Percentiles rank a stretch among this genome's conserved stretches.
These are phyloP conservation scores for Phyllosticta paracitricarpa DNA, from an alignment of 2,329 filamentous ascomycete genomes.

Conservation along the genomic window DNA sequence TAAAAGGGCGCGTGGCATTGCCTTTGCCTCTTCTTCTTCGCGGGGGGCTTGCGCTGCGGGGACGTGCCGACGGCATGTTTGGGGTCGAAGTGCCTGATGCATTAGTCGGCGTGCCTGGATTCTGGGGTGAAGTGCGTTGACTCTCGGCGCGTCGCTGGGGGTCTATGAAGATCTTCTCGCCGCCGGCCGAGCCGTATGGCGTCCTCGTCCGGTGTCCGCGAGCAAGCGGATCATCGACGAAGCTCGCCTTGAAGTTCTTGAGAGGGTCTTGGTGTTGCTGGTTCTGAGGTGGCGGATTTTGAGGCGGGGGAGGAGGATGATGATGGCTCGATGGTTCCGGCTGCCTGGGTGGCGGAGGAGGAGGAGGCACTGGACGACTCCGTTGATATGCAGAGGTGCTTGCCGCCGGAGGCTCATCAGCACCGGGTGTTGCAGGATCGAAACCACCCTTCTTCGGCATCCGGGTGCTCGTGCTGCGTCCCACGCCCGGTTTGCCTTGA, in stretches of 20 bases:
- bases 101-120: neutral
- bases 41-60: conserved; percentile 9
- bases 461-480: conserved; percentile 29
- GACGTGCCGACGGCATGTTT: neutral
- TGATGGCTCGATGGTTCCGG: conserved; percentile 13
- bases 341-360: conserved; percentile 5
- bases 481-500: conserved; percentile 22
- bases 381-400: conserved; percentile 42
- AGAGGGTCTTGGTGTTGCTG: conserved; percentile 31
- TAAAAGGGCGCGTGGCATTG: conserved; percentile 10
- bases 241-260: conserved; percentile 22
- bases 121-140: conserved; percentile 39
- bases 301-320: conserved; percentile 17
- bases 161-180: conserved; percentile 48
- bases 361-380: conserved; percentile 19
- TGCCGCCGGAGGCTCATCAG: conserved; percentile 47
- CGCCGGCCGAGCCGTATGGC: conserved; percentile 42
- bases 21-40: conserved; percentile 2
- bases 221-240: conserved; percentile 29
- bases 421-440: conserved; percentile 47
- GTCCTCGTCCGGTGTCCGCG: conserved; percentile 38
- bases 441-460: conserved; percentile 47
- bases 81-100: neutral
- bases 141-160: conserved; percentile 45
- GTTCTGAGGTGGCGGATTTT: conserved; percentile 1